Base-by-base conservation (phyloP, 2,329 filamentous ascomycete species). In the Aspergillus luchuensis region DNA sequence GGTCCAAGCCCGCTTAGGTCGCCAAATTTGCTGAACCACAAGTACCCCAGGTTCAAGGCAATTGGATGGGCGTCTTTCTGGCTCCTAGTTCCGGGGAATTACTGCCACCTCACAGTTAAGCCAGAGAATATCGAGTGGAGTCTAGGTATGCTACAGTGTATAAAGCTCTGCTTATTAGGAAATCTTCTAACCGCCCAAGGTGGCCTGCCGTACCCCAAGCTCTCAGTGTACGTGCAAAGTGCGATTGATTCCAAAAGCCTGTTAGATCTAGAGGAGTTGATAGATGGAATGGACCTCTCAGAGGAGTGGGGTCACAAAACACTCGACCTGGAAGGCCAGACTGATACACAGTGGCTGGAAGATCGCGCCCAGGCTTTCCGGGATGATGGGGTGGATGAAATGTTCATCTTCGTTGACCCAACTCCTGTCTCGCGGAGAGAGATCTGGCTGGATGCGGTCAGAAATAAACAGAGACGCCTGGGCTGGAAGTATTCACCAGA, bases 161-260 rank as follows among this genome's bases (percentile, higher is more conserved):
- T 25, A 25, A 10, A 36, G 25, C 25, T 13, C 30, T 48, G 2
- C 2, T 15, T 3, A 4, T 15, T 13, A 15, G 11, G 43, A 15
- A 23, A 47, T 5, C 10, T 10, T n/a, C 8, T 47, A 47, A 23
- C 17, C 0, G 4, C 7, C 15, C n/a, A 15, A 60, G 57, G 57
- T 11, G 59, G 59, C 41, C 39, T 69, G 3, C 60, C 66, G 11
- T 67, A 65, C 51, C 66, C 67, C 43, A 66, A 63, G 28, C 61
- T 69, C 3, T n/a, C 51, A 10, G 53, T 55, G 17, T 66, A 57
- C 48, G 65, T 56, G 19, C 64, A 69, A 47, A 65, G 63, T 47
- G 50, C 68, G 13, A 49, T 71, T 11, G 67, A 69, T 51, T 61
- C 58, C 1, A 57, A 57, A 45, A 60, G 63, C 30, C 23, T 58